Conservation (phyloP, 768 basidiomycete genomes). For the Chalciporus piperatus region DNA sequence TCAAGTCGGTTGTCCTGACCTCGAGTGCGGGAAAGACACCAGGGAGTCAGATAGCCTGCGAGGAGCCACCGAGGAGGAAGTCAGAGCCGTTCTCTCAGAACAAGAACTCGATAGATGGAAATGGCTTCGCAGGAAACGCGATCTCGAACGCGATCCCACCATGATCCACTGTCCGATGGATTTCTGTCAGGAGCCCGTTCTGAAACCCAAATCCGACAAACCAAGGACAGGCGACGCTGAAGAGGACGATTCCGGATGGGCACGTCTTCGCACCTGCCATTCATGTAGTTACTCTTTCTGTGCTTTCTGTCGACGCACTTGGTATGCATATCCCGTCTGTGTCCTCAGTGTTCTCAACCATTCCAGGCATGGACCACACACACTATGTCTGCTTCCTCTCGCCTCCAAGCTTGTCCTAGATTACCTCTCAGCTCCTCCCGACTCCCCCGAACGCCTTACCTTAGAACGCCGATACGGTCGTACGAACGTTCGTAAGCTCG, state of each 20-base stretch:
- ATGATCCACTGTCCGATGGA: conserved; percentile 78
- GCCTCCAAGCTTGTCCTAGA: conserved; percentile 64
- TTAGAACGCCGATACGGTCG: conserved; percentile 69
- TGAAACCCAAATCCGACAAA: conserved; percentile 43
- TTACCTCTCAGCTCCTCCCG: conserved; percentile 59
- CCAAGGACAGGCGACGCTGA: conserved; percentile 28
- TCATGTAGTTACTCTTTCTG: conserved; percentile 80
- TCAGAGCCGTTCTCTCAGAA: conserved; percentile 65
- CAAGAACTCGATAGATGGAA: conserved; percentile 69
- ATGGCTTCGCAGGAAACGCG: conserved; percentile 70
- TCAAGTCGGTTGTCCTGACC: conserved; percentile 79
- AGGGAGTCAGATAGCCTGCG: conserved; percentile 28
- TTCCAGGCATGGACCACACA: conserved; percentile 77
- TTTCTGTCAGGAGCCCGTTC: conserved; percentile 79
- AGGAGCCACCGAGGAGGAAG: conserved; percentile 68
- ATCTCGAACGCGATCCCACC: conserved; percentile 75
- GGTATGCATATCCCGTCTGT: conserved; percentile 42
- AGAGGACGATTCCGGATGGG: conserved; percentile 63
- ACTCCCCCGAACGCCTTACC: conserved; percentile 43
- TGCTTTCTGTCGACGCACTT: conserved; percentile 75
- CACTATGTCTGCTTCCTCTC: conserved; percentile 63
- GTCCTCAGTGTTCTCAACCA: conserved; percentile 3
- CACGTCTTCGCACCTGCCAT: conserved; percentile 66
- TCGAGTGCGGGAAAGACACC: conserved; percentile 63
- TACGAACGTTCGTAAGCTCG: conserved; percentile 56